These are phyloP conservation scores for Geosmithia putterillii DNA, from an alignment of 2,329 filamentous ascomycete species.

Conservation along the genomic window DNA sequence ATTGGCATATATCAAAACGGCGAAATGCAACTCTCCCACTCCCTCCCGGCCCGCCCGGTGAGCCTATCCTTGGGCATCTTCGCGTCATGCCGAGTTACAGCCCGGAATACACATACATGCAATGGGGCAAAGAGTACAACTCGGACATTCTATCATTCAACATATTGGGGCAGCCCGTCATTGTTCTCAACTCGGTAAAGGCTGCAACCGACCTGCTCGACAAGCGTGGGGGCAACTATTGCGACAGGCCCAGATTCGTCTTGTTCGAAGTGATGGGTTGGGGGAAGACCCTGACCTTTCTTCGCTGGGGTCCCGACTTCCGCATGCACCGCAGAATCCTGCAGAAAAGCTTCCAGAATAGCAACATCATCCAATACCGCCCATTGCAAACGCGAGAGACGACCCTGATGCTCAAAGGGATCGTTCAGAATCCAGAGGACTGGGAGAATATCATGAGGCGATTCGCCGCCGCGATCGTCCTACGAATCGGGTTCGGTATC, in stretches of 20 bases:
- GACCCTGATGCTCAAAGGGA: slow-evolving; percentile 13
- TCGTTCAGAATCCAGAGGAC: slow-evolving; percentile 15
- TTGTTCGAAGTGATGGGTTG: slow-evolving; percentile 31
- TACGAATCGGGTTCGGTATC: slow-evolving; percentile 30
- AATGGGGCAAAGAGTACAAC: slow-evolving; percentile 32
- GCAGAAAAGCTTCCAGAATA: slow-evolving; percentile 28
- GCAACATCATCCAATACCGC: slow-evolving; percentile 19
- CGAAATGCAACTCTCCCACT: slow-evolving; percentile 4
- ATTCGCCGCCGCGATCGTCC: slow-evolving; percentile 26
- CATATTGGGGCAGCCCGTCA: slow-evolving; percentile 19
- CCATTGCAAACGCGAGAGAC: slow-evolving; percentile 22
- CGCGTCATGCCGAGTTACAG: slow-evolving; percentile 25
- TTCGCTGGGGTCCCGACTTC: slow-evolving; percentile 27
- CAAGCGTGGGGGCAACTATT: slow-evolving; percentile 29
- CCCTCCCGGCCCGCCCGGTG: slow-evolving; percentile 18
- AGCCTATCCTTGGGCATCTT: slow-evolving; percentile 28
- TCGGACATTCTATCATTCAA: slow-evolving; percentile 19
- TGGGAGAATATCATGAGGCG: slow-evolving; percentile 24
- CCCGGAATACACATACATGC: slow-evolving; percentile 16
- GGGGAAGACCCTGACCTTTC: slow-evolving; percentile 31
- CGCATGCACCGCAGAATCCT: slow-evolving; percentile 29
- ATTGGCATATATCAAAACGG: not conserved
- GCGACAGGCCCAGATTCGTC: slow-evolving; percentile 30
- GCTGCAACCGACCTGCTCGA: slow-evolving; percentile 31
- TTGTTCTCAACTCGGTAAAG: slow-evolving; percentile 30